Conservation (phyloP, 169 alveolate genomes). For the Babesia microti region DNA sequence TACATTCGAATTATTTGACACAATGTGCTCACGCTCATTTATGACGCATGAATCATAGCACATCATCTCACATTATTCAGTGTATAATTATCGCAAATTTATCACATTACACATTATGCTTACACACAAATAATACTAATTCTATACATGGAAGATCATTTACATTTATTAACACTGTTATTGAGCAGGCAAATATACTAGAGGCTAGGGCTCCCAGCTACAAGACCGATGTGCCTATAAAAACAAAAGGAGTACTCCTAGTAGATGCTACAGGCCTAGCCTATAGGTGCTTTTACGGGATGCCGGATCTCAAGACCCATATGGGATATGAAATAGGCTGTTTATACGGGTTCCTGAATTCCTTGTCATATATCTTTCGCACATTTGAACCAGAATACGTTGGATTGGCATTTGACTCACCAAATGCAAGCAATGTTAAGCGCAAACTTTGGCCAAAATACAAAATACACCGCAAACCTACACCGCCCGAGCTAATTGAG, state of each 20-base stretch:
- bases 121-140: no score
- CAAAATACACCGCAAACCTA: slow-evolving; percentile 46
- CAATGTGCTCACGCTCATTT: no score
- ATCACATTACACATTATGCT: no score
- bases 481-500: slow-evolving; percentile 45
- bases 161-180: no score
- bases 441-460: slow-evolving; percentile 58
- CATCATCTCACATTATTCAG: no score
- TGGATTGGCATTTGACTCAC: slow-evolving; percentile 57
- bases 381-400: slow-evolving; percentile 50
- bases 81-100: no score
- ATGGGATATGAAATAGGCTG: slow-evolving; percentile 55
- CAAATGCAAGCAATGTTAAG: slow-evolving; percentile 53
- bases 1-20: no score
- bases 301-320: slow-evolving; percentile 51
- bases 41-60: no score
- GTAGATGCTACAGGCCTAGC: slow-evolving; percentile 62
- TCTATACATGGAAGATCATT: no score
- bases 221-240: no score
- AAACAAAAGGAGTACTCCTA: slow-evolving; percentile 40
- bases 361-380: slow-evolving; percentile 45
- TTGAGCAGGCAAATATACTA: no score
- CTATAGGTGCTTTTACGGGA: slow-evolving; percentile 58
- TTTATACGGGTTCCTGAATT: slow-evolving; percentile 58
- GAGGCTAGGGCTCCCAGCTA: no score